A percentile compares a stretch with the other conserved stretches of the same genome.
These are phyloP conservation scores for Zhuliangozyma parablackwelliae DNA, from an alignment of 1,139 yeast genomes.

Conservation along the genomic window DNA sequence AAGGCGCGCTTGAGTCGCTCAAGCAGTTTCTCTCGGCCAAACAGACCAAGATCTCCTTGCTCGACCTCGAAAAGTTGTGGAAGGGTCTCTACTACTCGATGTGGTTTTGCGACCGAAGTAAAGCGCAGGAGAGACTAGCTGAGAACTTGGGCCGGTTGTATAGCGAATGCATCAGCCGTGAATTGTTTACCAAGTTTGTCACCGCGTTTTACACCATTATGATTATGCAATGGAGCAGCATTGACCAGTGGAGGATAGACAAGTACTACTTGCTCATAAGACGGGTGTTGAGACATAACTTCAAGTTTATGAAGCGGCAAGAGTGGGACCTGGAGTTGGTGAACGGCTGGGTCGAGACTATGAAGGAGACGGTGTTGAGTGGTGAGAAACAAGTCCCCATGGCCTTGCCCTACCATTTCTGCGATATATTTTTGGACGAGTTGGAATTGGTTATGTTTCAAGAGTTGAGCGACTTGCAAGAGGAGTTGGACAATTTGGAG, in stretches of 20 bases:
- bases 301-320: conserved; percentile 50
- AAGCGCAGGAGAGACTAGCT: conserved; percentile 85
- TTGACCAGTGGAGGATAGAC: conserved; percentile 86
- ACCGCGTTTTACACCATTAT: conserved; percentile 82
- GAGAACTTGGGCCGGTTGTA: conserved; percentile 63
- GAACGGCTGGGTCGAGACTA: conserved; percentile 38
- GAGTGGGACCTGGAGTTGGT: conserved; percentile 56
- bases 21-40: conserved; percentile 50
- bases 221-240: conserved; percentile 74
- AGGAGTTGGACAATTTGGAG: conserved; percentile 31
- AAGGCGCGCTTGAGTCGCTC: conserved; percentile 68
- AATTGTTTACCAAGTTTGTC: conserved; percentile 39
- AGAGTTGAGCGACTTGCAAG: conserved; percentile 36
- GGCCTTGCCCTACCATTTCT: conserved; percentile 80
- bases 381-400: conserved; percentile 60
- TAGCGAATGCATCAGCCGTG: conserved; percentile 38
- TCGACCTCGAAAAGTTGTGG: conserved; percentile 83
- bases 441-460: conserved; percentile 62
- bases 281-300: conserved; percentile 63
- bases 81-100: conserved; percentile 86
- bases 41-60: conserved; percentile 21
- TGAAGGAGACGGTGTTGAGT: conserved; percentile 46
- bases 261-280: conserved; percentile 80
- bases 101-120: conserved; percentile 96
- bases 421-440: conserved; percentile 84